These are phyloP conservation scores for Fusarium clavum DNA, from an alignment of 2,329 filamentous ascomycete species.

Conservation along the genomic window DNA sequence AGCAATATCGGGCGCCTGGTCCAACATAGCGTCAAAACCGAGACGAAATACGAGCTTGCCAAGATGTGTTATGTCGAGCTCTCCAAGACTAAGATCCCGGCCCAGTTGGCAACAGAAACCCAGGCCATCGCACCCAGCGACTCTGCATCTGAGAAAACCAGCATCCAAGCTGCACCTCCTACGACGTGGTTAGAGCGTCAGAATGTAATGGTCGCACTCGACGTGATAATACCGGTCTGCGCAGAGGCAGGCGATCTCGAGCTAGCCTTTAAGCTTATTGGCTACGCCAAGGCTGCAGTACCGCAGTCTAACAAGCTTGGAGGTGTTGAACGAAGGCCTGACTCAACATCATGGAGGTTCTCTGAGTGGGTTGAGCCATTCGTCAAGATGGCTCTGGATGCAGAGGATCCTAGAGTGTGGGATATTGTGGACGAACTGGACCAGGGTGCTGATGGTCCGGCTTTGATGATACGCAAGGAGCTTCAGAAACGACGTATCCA, in stretches of 20 bases:
- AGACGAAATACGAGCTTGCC: constrained; percentile 44
- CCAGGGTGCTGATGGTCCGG: constrained; percentile 33
- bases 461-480: constrained; percentile 40
- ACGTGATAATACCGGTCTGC: constrained; percentile 48
- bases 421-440: constrained; percentile 48
- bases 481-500: constrained; percentile 43
- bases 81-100: constrained; percentile 15
- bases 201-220: constrained; percentile 36
- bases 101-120: background rate
- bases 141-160: constrained; percentile 10
- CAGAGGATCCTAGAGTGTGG: constrained; percentile 51
- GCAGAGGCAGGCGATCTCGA: constrained; percentile 48
- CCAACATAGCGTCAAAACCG: constrained; percentile 42
- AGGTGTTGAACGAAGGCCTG: background rate
- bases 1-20: constrained; percentile 49
- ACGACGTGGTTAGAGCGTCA: constrained; percentile 22
- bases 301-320: background rate
- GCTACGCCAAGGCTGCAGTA: constrained; percentile 12
- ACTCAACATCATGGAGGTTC: constrained; percentile 14
- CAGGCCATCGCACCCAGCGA: background rate
- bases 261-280: constrained; percentile 51
- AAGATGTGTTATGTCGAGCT: constrained; percentile 48
- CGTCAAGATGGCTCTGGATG: constrained; percentile 44
- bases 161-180: background rate
- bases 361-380: constrained; percentile 48